A percentile compares a stretch with the other conserved stretches of the same genome.
These are phyloP conservation scores for Saraca asoca DNA, from an alignment of 331 rosid genomes.

Conservation along the genomic window DNA sequence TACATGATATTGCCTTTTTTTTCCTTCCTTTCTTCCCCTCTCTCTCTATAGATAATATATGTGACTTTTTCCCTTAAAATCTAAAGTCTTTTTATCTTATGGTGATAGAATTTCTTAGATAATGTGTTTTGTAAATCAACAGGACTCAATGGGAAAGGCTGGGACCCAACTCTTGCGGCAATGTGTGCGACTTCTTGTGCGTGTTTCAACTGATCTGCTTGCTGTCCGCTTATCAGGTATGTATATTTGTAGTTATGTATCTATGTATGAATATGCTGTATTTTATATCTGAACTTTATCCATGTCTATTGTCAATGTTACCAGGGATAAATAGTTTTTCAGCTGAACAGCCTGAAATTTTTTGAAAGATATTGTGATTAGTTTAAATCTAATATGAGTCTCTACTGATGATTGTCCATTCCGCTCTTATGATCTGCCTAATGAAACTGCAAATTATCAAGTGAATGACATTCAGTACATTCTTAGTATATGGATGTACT, in stretches of 20 bases:
- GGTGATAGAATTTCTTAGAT: constrained; percentile 31
- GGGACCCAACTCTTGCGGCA: constrained; percentile 98
- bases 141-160: constrained; percentile 99
- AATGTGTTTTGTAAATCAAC: constrained; percentile 32
- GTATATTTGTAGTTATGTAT: constrained; percentile 14
- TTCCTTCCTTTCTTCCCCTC: no score
- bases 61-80: constrained; percentile 14
- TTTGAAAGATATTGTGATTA: constrained; percentile 1
- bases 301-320: neutral
- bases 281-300: constrained; percentile 10
- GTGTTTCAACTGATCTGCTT: constrained; percentile 81
- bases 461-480: constrained; percentile 21
- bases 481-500: neutral
- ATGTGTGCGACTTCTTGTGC: constrained; percentile 98
- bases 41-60: neutral
- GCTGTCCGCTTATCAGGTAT: constrained; percentile 95
- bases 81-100: constrained; percentile 21
- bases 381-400: constrained; percentile 15
- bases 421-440: constrained; percentile 15
- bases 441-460: constrained; percentile 28
- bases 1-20: neutral
- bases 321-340: constrained; percentile 21
- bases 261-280: constrained; percentile 5
- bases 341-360: constrained; percentile 10
- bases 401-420: constrained; percentile 26